These are phyloP conservation scores for Syzygium grande DNA, from an alignment of 345 rosid species.

Conservation along the genomic window DNA sequence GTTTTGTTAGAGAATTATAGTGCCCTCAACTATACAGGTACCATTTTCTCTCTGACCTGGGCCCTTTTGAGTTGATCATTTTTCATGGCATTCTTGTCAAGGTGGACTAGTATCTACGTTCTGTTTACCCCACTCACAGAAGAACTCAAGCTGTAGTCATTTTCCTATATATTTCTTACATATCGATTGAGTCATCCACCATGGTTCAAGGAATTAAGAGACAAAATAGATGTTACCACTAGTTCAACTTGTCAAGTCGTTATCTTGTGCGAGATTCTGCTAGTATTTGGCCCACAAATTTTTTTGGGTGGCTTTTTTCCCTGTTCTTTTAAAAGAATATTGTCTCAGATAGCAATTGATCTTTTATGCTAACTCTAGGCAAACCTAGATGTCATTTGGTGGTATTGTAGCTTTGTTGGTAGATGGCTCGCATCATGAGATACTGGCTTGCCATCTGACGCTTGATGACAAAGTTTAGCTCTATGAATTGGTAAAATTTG, in stretches of 20 bases:
- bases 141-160: too few species aligned
- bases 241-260: neutral
- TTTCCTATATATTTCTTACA: too few species aligned
- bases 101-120: neutral
- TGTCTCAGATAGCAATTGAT: neutral
- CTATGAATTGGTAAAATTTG: neutral
- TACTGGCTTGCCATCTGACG: neutral
- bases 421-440: neutral
- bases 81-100: neutral
- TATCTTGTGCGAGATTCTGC: neutral
- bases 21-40: slow-evolving; percentile 93
- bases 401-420: neutral
- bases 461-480: neutral
- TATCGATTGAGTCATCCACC: too few species aligned
- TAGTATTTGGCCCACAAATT: neutral
- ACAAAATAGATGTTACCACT: too few species aligned
- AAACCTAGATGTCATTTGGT: neutral
- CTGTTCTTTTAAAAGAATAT: neutral
- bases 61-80: neutral
- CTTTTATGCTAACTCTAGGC: neutral
- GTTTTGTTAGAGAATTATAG: slow-evolving; percentile 90
- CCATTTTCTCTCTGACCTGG: neutral
- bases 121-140: neutral
- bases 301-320: neutral
- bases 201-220: too few species aligned